Conservation (phyloP, 495 filamentous ascomycete species). For the Penicillium goetzii region DNA sequence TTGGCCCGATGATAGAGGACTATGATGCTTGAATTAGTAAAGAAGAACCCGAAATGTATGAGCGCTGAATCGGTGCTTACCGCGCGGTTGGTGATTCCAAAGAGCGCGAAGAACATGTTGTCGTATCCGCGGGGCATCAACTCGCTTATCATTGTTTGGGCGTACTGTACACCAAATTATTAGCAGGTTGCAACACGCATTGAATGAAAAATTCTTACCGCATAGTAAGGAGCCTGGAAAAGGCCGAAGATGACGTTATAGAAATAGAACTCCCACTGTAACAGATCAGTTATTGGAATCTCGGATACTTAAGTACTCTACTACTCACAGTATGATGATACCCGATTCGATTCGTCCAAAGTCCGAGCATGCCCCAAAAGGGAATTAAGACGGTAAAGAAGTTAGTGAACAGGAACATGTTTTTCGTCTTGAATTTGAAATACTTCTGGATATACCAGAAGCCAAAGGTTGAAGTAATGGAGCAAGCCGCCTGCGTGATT, state of each 20-base stretch:
- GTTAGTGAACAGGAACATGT: conserved; percentile 55
- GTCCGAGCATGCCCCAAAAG: conserved; percentile 55
- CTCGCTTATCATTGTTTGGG: conserved; percentile 59
- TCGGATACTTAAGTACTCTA: background rate
- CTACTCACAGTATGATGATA: conserved; percentile 49
- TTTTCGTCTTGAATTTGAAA: conserved; percentile 52
- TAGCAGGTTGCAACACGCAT: background rate
- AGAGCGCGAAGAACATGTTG: conserved; percentile 58
- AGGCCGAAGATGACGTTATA: conserved; percentile 55
- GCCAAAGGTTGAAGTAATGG: conserved; percentile 50
- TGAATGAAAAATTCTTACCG: conserved; percentile 34
- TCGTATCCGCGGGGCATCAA: conserved; percentile 55
- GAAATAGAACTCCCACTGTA: conserved; percentile 54
- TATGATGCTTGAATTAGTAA: conserved; percentile 16
- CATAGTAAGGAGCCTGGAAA: conserved; percentile 57
- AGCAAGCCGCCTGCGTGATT: conserved; percentile 49
- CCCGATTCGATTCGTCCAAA: conserved; percentile 51
- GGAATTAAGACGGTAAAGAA: conserved; percentile 54
- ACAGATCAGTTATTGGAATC: conserved; percentile 4
- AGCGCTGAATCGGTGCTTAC: conserved; percentile 32
- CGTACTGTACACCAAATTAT: conserved; percentile 35
- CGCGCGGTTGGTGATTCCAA: conserved; percentile 56
- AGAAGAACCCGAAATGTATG: background rate
- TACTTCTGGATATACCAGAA: conserved; percentile 57
- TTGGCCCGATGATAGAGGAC: conserved; percentile 56